Evolutionary conservation across 176 grass and related monocot genomes (phyloP).

Genomic region (Oryza coarctata): DNA sequence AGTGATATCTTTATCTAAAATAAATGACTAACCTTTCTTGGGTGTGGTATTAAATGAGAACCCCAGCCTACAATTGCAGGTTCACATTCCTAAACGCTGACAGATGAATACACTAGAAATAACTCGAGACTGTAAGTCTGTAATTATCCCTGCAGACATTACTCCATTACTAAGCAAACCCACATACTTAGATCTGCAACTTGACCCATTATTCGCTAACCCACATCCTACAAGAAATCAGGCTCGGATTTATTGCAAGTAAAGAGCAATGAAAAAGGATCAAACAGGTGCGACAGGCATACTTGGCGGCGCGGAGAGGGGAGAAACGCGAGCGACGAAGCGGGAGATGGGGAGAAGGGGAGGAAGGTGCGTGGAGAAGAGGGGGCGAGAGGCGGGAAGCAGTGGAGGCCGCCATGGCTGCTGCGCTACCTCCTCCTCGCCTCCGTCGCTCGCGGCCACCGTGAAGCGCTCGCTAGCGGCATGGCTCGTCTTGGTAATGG

Average conservation of each 20-base stretch:
- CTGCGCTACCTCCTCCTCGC: slow-evolving; percentile 23
- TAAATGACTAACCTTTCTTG: slow-evolving; percentile 58
- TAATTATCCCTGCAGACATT: background rate
- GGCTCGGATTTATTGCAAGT: too few relatives aligned
- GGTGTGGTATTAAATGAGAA: slow-evolving; percentile 64
- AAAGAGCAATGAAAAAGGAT: too few relatives aligned
- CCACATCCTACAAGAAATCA: too few relatives aligned
- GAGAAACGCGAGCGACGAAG: slow-evolving; percentile 26
- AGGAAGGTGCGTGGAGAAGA: background rate
- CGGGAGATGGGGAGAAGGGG: background rate
- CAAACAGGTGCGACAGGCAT: too few relatives aligned
- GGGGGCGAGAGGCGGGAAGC: slow-evolving; percentile 35
- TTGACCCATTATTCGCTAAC: background rate
- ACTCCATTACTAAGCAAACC: background rate
- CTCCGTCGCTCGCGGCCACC: slow-evolving; percentile 26
- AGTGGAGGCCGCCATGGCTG: slow-evolving; percentile 41
- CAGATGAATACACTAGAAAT: background rate
- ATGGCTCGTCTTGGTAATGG: background rate
- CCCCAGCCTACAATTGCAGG: slow-evolving; percentile 52
- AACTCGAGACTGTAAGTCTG: background rate
- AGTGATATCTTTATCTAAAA: background rate
- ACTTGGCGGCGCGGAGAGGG: slow-evolving; percentile 47
- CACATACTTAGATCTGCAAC: slow-evolving; percentile 6
- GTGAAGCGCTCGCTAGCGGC: slow-evolving; percentile 14
- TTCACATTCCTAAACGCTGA: background rate